Conservation (phyloP, 768 basidiomycete species). For the Hygrophorus russula region DNA sequence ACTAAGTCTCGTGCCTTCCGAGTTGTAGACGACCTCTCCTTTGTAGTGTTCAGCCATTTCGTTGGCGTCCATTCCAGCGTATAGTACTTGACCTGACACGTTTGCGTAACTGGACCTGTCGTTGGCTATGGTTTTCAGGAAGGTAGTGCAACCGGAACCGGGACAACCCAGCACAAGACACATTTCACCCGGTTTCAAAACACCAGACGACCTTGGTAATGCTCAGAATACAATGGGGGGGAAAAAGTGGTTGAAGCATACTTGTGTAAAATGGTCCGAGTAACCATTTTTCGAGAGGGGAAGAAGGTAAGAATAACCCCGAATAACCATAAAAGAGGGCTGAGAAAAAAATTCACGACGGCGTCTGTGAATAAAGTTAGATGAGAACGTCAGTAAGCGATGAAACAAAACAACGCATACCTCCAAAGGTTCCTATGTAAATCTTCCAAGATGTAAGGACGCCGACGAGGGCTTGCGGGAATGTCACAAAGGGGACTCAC, state of each 20-base stretch:
- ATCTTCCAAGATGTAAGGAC: slow-evolving; percentile 22
- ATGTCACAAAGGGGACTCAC: slow-evolving; percentile 17
- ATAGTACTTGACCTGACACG: slow-evolving; percentile 65
- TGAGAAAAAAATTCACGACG: slow-evolving; percentile 38
- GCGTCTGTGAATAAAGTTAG: slow-evolving; percentile 27
- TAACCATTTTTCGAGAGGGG: slow-evolving; percentile 23
- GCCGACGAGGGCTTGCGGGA: neutral
- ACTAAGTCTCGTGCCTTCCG: slow-evolving; percentile 38
- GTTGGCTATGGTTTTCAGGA: slow-evolving; percentile 78
- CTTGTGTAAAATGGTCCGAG: slow-evolving; percentile 51
- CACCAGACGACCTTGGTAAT: slow-evolving; percentile 42
- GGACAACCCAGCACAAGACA: slow-evolving; percentile 78
- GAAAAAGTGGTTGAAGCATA: slow-evolving; percentile 13
- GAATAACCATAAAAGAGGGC: slow-evolving; percentile 40
- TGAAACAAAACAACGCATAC: slow-evolving; percentile 17
- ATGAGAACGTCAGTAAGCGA: neutral
- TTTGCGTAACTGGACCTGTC: slow-evolving; percentile 51
- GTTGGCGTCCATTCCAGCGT: slow-evolving; percentile 65
- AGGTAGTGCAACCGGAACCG: slow-evolving; percentile 77
- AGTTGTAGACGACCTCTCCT: slow-evolving; percentile 73
- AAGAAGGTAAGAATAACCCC: slow-evolving; percentile 27
- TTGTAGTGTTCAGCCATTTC: slow-evolving; percentile 72
- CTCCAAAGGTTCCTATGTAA: slow-evolving; percentile 48
- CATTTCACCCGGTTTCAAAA: slow-evolving; percentile 77
- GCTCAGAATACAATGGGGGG: neutral